Base-by-base conservation (phyloP, 768 basidiomycete species). In the Austroboletus festivus region DNA sequence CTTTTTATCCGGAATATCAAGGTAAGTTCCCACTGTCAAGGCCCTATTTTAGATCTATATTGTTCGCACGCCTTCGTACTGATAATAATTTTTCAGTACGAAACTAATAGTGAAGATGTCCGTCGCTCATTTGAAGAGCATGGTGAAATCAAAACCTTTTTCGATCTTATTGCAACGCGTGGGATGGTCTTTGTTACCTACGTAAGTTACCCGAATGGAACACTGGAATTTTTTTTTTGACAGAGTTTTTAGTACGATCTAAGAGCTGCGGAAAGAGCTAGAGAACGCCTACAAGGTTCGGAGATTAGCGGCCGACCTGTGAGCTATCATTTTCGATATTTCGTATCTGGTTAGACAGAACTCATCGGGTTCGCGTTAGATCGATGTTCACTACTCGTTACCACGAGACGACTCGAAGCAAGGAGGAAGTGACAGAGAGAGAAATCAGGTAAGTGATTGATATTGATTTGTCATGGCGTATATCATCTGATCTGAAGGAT, bases 111-210 rank as follows among this genome's bases (percentile, higher is more conserved):
- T 63, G 83, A 85, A 4, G 85, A 87, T 63, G 85, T 99, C 8
- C 85, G 89, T 52, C 78, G 75, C 38, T 80, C 82, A 45, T 99
- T 98, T 69, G 91, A 92, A 71, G 86, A 88, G 50, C 89, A 92
- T 62, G 96, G 96, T 54, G 91, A 93, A 61, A 91, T 98, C 73
- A 93, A 93, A 71, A 93, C 90, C 1, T 97, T 94, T 67, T 98
- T 97, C 68, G 96, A 99, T 69, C 74, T 98, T 18, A 89, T 98
- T 53, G 80, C 83, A 42, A 94, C 89, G 11, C 79, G 96, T 51
- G 96, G 96, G n/a, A 96, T 99, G 90, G 88, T 97, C 13, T 99
- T 99, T 68, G 88, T 98, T 38, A 99, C 95, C 41, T 99, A 91
- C 67, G 96, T 98, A 72, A 80, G 95, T 81, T 42, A 38, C 31